Evolutionary conservation across 2,329 filamentous ascomycete genomes (phyloP).

Genomic region (Colletotrichum sp.): DNA sequence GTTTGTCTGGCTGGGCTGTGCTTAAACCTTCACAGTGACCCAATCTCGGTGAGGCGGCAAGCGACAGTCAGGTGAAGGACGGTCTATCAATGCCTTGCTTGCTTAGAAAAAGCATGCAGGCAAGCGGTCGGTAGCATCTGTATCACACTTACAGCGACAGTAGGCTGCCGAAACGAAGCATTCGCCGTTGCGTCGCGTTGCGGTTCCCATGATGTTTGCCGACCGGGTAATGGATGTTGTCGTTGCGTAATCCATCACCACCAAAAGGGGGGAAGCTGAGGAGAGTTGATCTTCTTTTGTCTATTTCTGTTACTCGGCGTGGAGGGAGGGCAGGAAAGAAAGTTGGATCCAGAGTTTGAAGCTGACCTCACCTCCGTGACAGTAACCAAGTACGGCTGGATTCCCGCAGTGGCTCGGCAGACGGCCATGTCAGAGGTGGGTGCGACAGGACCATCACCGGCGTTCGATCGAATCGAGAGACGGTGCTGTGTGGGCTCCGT

Average conservation of each 20-base stretch:
- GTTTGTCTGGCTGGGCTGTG: neutral
- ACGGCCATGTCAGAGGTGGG: neutral
- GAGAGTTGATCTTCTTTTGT: neutral
- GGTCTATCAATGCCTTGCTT: neutral
- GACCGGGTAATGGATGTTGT: neutral
- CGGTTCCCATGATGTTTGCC: neutral
- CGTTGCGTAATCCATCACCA: neutral
- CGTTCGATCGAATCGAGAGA: neutral
- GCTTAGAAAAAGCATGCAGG: neutral
- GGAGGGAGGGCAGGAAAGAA: neutral
- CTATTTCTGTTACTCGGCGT: neutral
- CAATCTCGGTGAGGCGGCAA: constrained; percentile 6
- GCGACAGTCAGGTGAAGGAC: neutral
- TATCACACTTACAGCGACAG: neutral
- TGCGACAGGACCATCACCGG: neutral
- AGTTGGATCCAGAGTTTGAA: neutral
- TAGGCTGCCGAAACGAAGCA: neutral
- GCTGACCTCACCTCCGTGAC: neutral
- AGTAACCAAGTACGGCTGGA: neutral
- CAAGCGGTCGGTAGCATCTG: neutral
- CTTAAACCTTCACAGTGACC: neutral
- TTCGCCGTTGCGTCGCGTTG: neutral
- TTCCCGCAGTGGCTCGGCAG: neutral
- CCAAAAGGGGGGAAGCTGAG: neutral
- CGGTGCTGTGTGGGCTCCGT: neutral